Evolutionary conservation across 2,329 filamentous ascomycete species (phyloP), one percentile per base, ranked within the genome.

Genomic region (Fusarium clavum): DNA sequence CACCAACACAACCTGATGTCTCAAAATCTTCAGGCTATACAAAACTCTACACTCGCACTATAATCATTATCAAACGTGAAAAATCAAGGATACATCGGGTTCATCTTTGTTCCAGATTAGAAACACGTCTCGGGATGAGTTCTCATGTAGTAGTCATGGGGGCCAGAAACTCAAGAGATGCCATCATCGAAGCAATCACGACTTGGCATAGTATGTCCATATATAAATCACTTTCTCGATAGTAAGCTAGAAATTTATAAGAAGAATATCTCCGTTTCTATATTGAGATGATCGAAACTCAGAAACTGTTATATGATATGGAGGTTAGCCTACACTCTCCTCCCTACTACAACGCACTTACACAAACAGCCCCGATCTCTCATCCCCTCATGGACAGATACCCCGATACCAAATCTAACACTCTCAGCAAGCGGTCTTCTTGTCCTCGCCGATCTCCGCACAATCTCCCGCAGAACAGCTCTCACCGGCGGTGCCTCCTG

Each of bases 391-490:
- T 86, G 84, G 83, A 77, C 79, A 2, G 78, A 79, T 18, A 81
- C 78, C 0, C 85, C 85, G 2, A 82, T 87, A 18, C 83, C 83
- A 2, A 70, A 73, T 25, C 75, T 87, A 52, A 76, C 80, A 5
- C 78, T 87, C 70, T 85, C 84, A 0, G 83, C 86, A 3, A 83
- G 84, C 11, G 88, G 87, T 10, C 82, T 90, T 11, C 78, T 90
- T 24, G 86, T 86, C 10, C 83, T 91, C 18, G 88, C 88, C 6
- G 87, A 90, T 64, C 82, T 90, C 41, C 81, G 82, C 38, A 88
- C 85, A 4, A 81, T 89, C 27, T 85, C 86, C 8, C 80, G 85
- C 48, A 83, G 87, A 9, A 90, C 88, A 4, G 84, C 83, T 18
- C 81, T 90, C 46, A 84, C 82, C 4, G 88, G 88, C 27, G 86